phyloP scores from a whole-genome alignment of 2,329 filamentous ascomycete species.

The Tolypocladium guangdongense region DNA sequence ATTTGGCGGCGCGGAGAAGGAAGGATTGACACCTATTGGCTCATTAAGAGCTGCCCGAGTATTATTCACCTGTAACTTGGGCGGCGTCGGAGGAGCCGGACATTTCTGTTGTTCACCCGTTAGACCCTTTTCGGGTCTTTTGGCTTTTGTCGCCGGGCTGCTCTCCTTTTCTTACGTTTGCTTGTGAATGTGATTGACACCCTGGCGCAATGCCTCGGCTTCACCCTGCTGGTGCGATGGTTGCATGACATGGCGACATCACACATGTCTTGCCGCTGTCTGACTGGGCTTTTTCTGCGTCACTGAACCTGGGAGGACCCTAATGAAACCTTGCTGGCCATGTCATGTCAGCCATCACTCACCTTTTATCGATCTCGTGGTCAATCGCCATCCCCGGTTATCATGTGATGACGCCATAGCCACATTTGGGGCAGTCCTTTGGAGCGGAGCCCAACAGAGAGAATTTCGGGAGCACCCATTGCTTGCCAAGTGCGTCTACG shows the following conservation, averaged over 20 bases:
- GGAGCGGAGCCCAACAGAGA: neutral
- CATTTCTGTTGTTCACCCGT: slow-evolving; percentile 11
- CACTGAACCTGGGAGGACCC: neutral
- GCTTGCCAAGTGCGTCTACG: no score
- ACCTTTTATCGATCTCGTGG: neutral
- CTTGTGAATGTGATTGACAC: neutral
- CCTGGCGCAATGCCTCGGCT: neutral
- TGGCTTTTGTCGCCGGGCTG: neutral
- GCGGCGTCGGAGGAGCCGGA: slow-evolving; percentile 32
- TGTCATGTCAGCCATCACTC: neutral
- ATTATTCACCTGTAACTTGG: slow-evolving; percentile 26
- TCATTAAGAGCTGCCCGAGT: slow-evolving; percentile 49
- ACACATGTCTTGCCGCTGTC: neutral
- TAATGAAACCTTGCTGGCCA: neutral
- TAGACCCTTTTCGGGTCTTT: neutral
- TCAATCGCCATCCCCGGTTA: neutral
- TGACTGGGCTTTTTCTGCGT: neutral
- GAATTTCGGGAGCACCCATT: no score
- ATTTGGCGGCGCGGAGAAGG: slow-evolving; percentile 47
- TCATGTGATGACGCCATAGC: neutral
- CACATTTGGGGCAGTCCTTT: neutral
- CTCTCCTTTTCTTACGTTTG: neutral
- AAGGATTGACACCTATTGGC: slow-evolving; percentile 26
- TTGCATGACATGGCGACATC: neutral
- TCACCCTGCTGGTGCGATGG: neutral